Conservation (phyloP, 2,329 filamentous ascomycete genomes). For the Periconia sp. region DNA sequence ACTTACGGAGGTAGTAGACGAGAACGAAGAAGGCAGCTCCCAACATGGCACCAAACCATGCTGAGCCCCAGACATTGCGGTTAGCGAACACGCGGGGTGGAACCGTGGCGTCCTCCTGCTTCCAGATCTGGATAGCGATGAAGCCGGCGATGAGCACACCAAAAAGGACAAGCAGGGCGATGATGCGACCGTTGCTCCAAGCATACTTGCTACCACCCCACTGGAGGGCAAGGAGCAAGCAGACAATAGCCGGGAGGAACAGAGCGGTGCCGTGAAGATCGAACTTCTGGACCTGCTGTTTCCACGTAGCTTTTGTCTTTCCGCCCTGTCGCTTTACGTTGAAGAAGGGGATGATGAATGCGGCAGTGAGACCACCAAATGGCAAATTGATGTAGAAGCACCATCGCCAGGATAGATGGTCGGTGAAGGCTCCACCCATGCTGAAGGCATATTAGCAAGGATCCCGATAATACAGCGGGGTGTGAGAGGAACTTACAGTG, state of each 20-base stretch:
- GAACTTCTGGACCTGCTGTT: slow-evolving; percentile 51
- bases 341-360: slow-evolving; percentile 50
- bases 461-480: not conserved
- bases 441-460: slow-evolving; percentile 37
- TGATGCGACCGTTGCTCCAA: slow-evolving; percentile 54
- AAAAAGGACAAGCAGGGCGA: slow-evolving; percentile 54
- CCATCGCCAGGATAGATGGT: slow-evolving; percentile 55
- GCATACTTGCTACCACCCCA: slow-evolving; percentile 57
- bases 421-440: slow-evolving; percentile 55
- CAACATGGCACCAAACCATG: slow-evolving; percentile 49
- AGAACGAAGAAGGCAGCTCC: slow-evolving; percentile 54
- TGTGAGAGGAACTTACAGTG: slow-evolving; percentile 41
- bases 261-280: slow-evolving; percentile 53
- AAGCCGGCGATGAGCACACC: slow-evolving; percentile 51
- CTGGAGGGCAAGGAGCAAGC: slow-evolving; percentile 56
- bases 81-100: slow-evolving; percentile 55
- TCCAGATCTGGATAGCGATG: slow-evolving; percentile 51
- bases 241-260: slow-evolving; percentile 56
- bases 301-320: slow-evolving; percentile 42
- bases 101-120: slow-evolving; percentile 53
- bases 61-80: slow-evolving; percentile 51
- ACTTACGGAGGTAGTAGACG: slow-evolving; percentile 50
- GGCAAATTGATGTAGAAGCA: slow-evolving; percentile 57
- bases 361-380: slow-evolving; percentile 53
- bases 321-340: slow-evolving; percentile 38